Conservation (phyloP, 2,329 filamentous ascomycete genomes). For the Trichoderma polysporum region DNA sequence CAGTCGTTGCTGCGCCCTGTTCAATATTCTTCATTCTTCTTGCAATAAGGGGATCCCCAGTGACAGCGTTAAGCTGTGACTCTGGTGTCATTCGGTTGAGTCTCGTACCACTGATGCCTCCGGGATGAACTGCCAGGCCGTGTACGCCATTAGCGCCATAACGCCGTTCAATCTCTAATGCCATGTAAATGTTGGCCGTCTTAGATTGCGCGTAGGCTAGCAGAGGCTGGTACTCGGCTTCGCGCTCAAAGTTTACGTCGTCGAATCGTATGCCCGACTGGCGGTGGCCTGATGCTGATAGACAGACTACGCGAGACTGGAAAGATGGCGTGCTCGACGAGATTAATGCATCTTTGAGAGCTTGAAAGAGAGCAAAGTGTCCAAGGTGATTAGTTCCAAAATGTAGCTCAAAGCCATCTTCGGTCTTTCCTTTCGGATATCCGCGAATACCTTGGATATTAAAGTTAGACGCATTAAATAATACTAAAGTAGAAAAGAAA, state of each 20-base stretch:
- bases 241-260: constrained; percentile 25
- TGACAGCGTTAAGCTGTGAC: background rate
- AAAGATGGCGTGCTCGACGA: constrained; percentile 32
- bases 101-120: constrained; percentile 8
- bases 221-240: constrained; percentile 29
- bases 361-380: constrained; percentile 45
- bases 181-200: constrained; percentile 51
- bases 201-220: constrained; percentile 49
- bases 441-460: constrained; percentile 37
- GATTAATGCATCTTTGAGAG: constrained; percentile 37
- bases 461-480: background rate
- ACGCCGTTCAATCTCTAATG: constrained; percentile 49
- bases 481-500: too few relatives aligned
- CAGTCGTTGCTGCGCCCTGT: constrained; percentile 2
- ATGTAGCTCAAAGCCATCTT: constrained; percentile 50
- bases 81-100: constrained; percentile 10
- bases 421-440: constrained; percentile 35
- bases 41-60: background rate
- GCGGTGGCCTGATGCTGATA: constrained; percentile 46
- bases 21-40: constrained; percentile 9
- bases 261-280: constrained; percentile 21
- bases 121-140: background rate
- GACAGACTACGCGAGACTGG: constrained; percentile 45
- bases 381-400: constrained; percentile 52
- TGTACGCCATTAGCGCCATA: constrained; percentile 45